Percentiles rank a stretch among this genome's conserved stretches.
These are phyloP conservation scores for Candida bentonensis DNA, from an alignment of 805 yeast species.

Conservation along the genomic window DNA sequence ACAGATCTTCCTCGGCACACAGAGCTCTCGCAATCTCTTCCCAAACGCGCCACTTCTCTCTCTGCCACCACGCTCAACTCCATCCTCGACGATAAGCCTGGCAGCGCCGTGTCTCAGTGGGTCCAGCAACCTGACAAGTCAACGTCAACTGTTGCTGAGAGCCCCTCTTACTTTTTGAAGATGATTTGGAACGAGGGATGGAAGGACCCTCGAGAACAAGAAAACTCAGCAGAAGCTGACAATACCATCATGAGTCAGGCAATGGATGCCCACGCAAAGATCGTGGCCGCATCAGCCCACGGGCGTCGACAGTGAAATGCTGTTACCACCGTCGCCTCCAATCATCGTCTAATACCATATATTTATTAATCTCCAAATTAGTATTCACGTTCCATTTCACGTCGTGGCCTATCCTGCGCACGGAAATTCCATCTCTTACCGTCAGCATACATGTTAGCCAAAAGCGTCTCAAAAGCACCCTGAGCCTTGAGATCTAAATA, in stretches of 20 bases:
- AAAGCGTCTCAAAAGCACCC: constrained; percentile 46
- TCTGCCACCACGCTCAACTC: constrained; percentile 1
- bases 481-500: constrained; percentile 46
- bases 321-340: no score
- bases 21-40: neutral
- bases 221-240: neutral
- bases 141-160: neutral
- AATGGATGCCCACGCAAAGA: neutral
- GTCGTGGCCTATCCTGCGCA: neutral
- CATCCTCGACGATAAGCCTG: neutral
- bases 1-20: neutral
- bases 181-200: neutral
- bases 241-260: neutral
- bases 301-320: neutral
- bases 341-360: no score
- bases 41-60: neutral
- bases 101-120: neutral
- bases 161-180: neutral
- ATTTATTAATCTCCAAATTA: no score
- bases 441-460: constrained; percentile 48
- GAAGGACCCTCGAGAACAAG: constrained; percentile 1
- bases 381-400: no score
- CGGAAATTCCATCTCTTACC: constrained; percentile 16
- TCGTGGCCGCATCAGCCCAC: neutral
- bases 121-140: neutral